Evolutionary conservation across 768 basidiomycete species (phyloP).

Genomic region (Leccinum ochraceum): DNA sequence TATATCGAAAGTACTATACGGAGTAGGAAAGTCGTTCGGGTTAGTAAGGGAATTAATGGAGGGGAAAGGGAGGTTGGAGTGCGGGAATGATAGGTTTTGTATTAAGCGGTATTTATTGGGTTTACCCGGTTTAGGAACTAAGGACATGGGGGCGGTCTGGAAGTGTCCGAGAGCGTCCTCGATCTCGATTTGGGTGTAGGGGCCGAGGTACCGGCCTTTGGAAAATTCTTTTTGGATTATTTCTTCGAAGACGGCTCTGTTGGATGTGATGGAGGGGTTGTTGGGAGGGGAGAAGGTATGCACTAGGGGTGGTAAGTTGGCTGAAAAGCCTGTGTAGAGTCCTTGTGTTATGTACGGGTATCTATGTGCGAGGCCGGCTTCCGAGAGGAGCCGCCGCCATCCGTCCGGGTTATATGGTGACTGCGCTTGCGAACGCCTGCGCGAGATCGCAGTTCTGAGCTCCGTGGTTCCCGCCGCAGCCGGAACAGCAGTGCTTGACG

Average conservation of each 20-base stretch:
- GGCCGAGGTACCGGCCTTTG: not conserved
- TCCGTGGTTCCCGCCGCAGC: not conserved
- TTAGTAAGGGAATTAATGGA: not conserved
- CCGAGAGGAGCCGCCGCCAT: not conserved
- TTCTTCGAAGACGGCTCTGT: not conserved
- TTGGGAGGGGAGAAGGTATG: not conserved
- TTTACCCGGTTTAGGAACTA: not conserved
- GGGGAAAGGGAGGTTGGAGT: not conserved
- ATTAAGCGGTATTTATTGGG: not conserved
- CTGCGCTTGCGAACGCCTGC: not conserved
- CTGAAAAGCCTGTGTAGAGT: not conserved
- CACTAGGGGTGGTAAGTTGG: not conserved
- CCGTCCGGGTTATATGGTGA: not conserved
- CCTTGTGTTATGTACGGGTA: not conserved
- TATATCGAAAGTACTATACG: conserved; percentile 3
- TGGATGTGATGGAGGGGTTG: not conserved
- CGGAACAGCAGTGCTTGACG: not conserved
- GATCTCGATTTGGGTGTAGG: not conserved
- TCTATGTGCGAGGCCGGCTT: not conserved
- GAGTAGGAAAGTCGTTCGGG: not conserved
- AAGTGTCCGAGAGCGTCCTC: not conserved
- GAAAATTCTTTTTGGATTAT: not conserved
- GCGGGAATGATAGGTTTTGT: not conserved
- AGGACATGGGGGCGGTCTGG: not conserved
- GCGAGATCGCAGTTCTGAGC: not conserved